phyloP scores from a whole-genome alignment of 2,329 filamentous ascomycete genomes.

The Claviceps paspali region DNA sequence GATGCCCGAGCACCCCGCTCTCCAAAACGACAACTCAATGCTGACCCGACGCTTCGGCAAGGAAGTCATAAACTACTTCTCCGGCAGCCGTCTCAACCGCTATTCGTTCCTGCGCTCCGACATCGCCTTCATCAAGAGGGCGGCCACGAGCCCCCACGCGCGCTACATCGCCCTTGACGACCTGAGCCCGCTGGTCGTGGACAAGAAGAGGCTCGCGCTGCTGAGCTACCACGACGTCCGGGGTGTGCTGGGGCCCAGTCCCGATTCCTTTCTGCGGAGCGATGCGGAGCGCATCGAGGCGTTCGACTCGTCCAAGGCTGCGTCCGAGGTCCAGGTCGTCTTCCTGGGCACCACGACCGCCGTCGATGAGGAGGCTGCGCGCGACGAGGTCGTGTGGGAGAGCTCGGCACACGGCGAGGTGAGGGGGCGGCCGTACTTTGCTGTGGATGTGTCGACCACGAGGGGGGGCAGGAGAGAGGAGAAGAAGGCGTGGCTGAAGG shows the following conservation, averaged over 20 bases:
- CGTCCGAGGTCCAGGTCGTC: conserved; percentile 50
- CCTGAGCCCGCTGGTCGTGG: conserved; percentile 54
- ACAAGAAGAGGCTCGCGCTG: conserved; percentile 46
- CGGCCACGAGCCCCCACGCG: conserved; percentile 49
- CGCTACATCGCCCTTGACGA: conserved; percentile 67
- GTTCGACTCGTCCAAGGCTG: conserved; percentile 61
- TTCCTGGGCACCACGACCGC: conserved; percentile 72
- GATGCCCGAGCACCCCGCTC: conserved; percentile 28
- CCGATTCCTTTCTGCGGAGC: conserved; percentile 45
- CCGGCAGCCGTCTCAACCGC: conserved; percentile 62
- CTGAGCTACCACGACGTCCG: conserved; percentile 54
- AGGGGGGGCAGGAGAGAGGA: conserved; percentile 49
- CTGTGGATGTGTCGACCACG: conserved; percentile 70
- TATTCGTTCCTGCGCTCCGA: conserved; percentile 64
- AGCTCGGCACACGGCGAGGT: conserved; percentile 46
- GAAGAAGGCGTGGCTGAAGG: conserved; percentile 32
- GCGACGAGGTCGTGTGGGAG: conserved; percentile 12
- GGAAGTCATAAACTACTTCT: conserved; percentile 74
- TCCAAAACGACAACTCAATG: conserved; percentile 44
- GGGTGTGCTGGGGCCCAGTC: conserved; percentile 53
- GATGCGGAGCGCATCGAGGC: conserved; percentile 59
- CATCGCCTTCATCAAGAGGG: conserved; percentile 51
- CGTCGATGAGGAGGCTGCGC: conserved; percentile 13
- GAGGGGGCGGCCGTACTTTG: conserved; percentile 71
- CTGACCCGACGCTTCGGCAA: conserved; percentile 63